Evolutionary conservation across 768 basidiomycete species (phyloP).

Genomic region (Podaxis mareebaensis): DNA sequence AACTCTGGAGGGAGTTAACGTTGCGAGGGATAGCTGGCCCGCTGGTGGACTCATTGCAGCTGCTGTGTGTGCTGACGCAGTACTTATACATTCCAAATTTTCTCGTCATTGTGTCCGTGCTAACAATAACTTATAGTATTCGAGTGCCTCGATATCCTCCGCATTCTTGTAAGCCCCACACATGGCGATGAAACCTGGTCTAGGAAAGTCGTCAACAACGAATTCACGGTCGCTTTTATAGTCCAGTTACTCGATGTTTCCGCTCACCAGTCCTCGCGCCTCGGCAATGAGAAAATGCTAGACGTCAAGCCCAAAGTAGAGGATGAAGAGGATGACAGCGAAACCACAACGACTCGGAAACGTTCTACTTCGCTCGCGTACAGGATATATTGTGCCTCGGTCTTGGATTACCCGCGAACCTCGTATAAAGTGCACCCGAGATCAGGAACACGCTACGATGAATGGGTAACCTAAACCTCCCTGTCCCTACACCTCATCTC

Average conservation of each 20-base stretch:
- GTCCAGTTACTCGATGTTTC: too few relatives aligned
- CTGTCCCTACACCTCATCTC: not conserved
- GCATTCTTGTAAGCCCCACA: constrained; percentile 71
- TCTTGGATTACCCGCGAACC: constrained; percentile 73
- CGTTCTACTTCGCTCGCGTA: constrained; percentile 29
- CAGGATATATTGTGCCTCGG: constrained; percentile 75
- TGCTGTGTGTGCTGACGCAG: constrained; percentile 47
- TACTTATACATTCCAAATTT: constrained; percentile 16
- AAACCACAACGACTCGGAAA: not conserved
- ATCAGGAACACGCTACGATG: constrained; percentile 47
- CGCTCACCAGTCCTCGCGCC: constrained; percentile 10
- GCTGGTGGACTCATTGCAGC: constrained; percentile 50
- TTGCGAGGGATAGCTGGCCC: constrained; percentile 45
- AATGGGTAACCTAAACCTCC: constrained; percentile 45
- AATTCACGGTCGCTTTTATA: too few relatives aligned
- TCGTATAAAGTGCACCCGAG: constrained; percentile 60
- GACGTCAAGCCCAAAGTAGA: constrained; percentile 16
- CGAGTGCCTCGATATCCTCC: constrained; percentile 53
- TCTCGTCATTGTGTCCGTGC: not conserved
- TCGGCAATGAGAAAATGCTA: not conserved
- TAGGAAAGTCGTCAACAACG: too few relatives aligned
- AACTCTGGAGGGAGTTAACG: constrained; percentile 28
- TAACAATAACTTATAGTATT: constrained; percentile 29
- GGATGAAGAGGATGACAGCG: constrained; percentile 16
- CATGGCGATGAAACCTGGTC: constrained; percentile 64